Evolutionary conservation across 2,329 filamentous ascomycete species (phyloP).

Genomic region (Fusarium equiseti): DNA sequence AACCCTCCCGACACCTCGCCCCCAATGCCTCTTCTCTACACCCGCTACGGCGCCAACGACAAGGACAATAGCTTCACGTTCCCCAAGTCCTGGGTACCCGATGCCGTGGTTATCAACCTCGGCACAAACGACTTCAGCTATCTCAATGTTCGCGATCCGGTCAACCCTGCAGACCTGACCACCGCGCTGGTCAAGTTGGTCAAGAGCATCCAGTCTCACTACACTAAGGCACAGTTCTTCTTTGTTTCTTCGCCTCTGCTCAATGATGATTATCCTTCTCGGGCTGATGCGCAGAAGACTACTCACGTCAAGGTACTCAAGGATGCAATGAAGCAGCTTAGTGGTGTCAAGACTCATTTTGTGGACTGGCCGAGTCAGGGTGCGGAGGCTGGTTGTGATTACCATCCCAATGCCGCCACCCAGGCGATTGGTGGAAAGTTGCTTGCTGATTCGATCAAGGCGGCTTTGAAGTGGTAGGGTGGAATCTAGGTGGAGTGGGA

Average conservation of each 20-base stretch:
- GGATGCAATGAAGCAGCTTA: constrained; percentile 50
- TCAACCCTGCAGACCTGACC: constrained; percentile 47
- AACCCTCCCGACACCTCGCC: constrained; percentile 49
- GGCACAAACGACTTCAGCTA: constrained; percentile 60
- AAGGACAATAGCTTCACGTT: constrained; percentile 54
- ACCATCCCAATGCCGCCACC: constrained; percentile 57
- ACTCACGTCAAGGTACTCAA: constrained; percentile 53
- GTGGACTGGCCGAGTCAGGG: constrained; percentile 58
- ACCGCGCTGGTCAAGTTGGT: constrained; percentile 43
- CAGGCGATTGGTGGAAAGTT: constrained; percentile 49
- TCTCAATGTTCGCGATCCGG: constrained; percentile 46
- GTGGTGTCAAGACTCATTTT: constrained; percentile 50
- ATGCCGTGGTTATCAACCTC: constrained; percentile 58
- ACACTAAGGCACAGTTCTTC: constrained; percentile 55
- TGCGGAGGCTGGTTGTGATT: constrained; percentile 57
- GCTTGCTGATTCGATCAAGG: constrained; percentile 47
- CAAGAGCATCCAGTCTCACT: constrained; percentile 50
- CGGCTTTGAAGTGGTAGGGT: constrained; percentile 26
- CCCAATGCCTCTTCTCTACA: constrained; percentile 57
- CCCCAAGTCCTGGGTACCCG: constrained; percentile 44
- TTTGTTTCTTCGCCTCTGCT: constrained; percentile 57
- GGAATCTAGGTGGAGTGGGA: background rate
- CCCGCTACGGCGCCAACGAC: constrained; percentile 58
- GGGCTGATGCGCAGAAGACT: constrained; percentile 54
- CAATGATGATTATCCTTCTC: constrained; percentile 53